phyloP scores from a whole-genome alignment of 1,284 basidiomycete genomes.

The Papiliotrema laurentii region DNA sequence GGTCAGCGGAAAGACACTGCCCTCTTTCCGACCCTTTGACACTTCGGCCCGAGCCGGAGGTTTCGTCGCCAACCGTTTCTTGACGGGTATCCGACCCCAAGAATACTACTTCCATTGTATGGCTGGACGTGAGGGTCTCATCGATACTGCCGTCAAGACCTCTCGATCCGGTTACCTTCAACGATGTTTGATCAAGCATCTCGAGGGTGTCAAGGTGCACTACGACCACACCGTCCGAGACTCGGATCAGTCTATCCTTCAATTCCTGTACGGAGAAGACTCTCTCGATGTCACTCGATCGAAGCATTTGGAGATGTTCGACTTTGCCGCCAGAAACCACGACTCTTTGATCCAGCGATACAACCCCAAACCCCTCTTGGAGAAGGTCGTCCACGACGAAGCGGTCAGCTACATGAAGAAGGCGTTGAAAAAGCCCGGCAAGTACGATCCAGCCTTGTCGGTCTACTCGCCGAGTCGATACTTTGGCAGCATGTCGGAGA shows the following conservation, averaged over 20 bases:
- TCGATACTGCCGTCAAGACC: slow-evolving; percentile 99
- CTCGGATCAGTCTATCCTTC: slow-evolving; percentile 85
- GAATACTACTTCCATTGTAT: slow-evolving; percentile 99
- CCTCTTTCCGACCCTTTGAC: slow-evolving; percentile 95
- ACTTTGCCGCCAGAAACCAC: slow-evolving; percentile 88
- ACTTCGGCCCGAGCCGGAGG: slow-evolving; percentile 96
- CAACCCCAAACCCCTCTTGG: slow-evolving; percentile 60
- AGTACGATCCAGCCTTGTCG: slow-evolving; percentile 70
- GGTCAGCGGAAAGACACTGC: slow-evolving; percentile 97
- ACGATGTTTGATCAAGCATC: slow-evolving; percentile 96
- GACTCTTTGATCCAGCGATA: slow-evolving; percentile 71
- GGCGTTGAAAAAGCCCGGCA: slow-evolving; percentile 67
- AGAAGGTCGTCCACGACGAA: slow-evolving; percentile 60
- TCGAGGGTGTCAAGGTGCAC: slow-evolving; percentile 92
- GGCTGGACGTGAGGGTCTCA: slow-evolving; percentile 98
- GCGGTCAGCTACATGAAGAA: slow-evolving; percentile 83
- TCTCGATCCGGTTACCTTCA: slow-evolving; percentile 98
- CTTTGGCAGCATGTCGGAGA: slow-evolving; percentile 89
- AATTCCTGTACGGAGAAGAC: slow-evolving; percentile 97
- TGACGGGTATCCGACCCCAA: slow-evolving; percentile 96
- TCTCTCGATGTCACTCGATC: slow-evolving; percentile 94
- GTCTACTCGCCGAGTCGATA: slow-evolving; percentile 72
- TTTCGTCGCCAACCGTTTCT: slow-evolving; percentile 98
- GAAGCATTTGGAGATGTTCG: slow-evolving; percentile 83
- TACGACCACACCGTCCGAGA: slow-evolving; percentile 98